Conservation (phyloP, 371 early-diverging fungal species). For the Apophysomyces elegans region DNA sequence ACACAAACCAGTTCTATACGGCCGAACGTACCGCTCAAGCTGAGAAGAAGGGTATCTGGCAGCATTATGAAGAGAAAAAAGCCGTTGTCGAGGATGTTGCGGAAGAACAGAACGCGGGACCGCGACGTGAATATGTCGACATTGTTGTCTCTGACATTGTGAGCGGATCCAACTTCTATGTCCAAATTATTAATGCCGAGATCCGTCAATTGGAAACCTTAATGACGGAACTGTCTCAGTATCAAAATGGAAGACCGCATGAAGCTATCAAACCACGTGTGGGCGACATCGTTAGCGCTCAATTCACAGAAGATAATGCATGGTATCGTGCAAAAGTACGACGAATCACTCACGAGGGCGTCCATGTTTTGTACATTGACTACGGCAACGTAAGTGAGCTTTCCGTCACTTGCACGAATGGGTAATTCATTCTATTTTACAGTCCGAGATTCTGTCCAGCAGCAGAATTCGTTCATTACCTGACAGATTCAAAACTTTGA, state of each 20-base stretch:
- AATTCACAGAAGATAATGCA: constrained; percentile 85
- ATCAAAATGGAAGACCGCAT: constrained; percentile 56
- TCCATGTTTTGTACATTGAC: constrained; percentile 85
- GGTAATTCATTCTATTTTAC: background rate
- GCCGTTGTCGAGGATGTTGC: constrained; percentile 39
- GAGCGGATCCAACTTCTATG: constrained; percentile 70
- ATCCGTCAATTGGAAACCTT: constrained; percentile 76
- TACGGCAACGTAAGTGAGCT: constrained; percentile 80
- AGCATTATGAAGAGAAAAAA: constrained; percentile 39
- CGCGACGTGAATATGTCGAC: constrained; percentile 77
- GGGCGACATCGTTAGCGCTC: constrained; percentile 78
- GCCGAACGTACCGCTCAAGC: constrained; percentile 83
- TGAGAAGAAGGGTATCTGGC: constrained; percentile 62
- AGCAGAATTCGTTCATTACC: constrained; percentile 70
- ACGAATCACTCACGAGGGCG: constrained; percentile 65
- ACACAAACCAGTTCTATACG: constrained; percentile 69
- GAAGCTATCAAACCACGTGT: constrained; percentile 64
- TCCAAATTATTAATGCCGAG: constrained; percentile 76
- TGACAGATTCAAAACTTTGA: constrained; percentile 63
- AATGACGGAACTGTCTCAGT: constrained; percentile 80
- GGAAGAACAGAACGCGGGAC: constrained; percentile 29
- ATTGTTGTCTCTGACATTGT: constrained; percentile 86
- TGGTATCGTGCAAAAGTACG: constrained; percentile 93
- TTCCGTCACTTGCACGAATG: background rate
- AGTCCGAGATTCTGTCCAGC: constrained; percentile 66